Evolutionary conservation across 2,329 filamentous ascomycete genomes (phyloP), one percentile per base, ranked within the genome.

Genomic region (Cercospora sp.): DNA sequence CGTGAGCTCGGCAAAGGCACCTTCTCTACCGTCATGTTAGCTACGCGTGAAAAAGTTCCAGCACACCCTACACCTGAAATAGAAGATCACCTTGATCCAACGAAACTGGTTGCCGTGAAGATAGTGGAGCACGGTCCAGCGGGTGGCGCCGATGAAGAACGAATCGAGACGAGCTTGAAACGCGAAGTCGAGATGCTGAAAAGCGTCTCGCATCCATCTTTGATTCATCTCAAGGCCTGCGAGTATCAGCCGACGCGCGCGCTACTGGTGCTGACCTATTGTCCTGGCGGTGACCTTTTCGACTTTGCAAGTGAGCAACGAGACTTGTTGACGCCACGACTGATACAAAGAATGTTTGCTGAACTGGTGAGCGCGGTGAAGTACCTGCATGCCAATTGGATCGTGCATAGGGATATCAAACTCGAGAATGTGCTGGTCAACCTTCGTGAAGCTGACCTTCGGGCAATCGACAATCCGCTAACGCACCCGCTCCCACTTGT

Each of bases 341-440:
- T 98, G 57, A 85, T 97, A 60, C 87, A 92, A 72, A 88, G 95
- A 62, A 93, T 98, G 66, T 97, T 97, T 79, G 86, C 94, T 13
- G 95, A 99, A 79, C 80, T 98, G 71, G 89, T 98, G 26, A 89
- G 88, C 69, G 95, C 94, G 0, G 90, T 97, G 40, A 87, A 86
- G 67, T 97, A 98, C 81, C 83, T 99, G 60, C 95, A 99, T 80
- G 84, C 88, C 64, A 85, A 91, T 74, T 90, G 88, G 73, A 97
- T 99, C 77, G 94, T 98, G 64, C 95, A 99, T 79, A 89, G 95
- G 69, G 95, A 99, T 80, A 96, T 99, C 80, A 99, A 99, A 82
- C 89, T 99, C 68, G 95, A 99, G 84, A 99, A 98, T 79, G 92
- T 97, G 51, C 89, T 99, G 32, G 91, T 98, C 75, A 98, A 97